phyloP scores from a whole-genome alignment of 192 early-diverging fungal species.

The Chytriomyces sp. region DNA sequence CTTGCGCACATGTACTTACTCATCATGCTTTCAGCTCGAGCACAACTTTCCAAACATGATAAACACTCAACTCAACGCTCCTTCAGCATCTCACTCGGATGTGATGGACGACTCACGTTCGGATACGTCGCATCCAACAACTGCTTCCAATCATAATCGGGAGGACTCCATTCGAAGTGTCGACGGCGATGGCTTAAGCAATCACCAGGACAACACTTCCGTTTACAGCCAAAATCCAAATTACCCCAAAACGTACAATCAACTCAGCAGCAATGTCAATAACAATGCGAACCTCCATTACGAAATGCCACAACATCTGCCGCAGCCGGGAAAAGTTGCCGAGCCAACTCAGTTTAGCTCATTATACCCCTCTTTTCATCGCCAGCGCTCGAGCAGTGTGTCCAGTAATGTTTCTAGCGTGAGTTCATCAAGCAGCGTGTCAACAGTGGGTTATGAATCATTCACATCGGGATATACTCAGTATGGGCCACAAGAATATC shows the following conservation, averaged over 20 bases:
- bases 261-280: neutral
- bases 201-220: neutral
- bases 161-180: slow-evolving; percentile 13
- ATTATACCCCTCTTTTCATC: slow-evolving; percentile 9
- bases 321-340: too few species aligned
- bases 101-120: slow-evolving; percentile 24
- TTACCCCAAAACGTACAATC: neutral
- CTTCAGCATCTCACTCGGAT: neutral
- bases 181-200: neutral
- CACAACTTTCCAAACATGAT: slow-evolving; percentile 33
- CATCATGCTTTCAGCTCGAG: slow-evolving; percentile 18
- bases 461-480: neutral
- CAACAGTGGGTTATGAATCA: slow-evolving; percentile 20
- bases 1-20: neutral
- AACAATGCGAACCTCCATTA: neutral
- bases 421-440: slow-evolving; percentile 22
- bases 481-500: neutral
- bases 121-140: slow-evolving; percentile 33
- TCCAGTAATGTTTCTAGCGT: slow-evolving; percentile 9
- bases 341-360: neutral
- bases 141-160: slow-evolving; percentile 18
- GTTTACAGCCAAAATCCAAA: neutral
- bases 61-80: slow-evolving; percentile 7
- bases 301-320: neutral
- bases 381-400: slow-evolving; percentile 27